Evolutionary conservation across 495 filamentous ascomycete species (phyloP), one percentile per base, ranked within the genome.

Genomic region (Eremomyces bilateralis): DNA sequence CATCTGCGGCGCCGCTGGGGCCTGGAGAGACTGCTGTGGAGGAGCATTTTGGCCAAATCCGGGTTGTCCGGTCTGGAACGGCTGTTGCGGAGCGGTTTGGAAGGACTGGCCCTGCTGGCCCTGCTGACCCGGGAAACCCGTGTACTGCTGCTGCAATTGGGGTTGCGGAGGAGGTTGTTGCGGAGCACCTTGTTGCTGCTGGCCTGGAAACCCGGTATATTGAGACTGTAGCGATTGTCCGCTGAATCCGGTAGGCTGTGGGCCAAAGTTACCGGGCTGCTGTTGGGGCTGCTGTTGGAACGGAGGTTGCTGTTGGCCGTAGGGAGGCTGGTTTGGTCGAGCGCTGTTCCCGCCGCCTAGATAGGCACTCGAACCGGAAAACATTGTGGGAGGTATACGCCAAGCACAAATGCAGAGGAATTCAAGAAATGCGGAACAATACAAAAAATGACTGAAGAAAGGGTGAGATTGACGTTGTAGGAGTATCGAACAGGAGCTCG

Each of bases 361-460:
- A 51, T 73, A 91, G 33, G 79, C 73, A 61, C 73, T 83, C 39
- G 81, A 79, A 49, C 75, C 78, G 28, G 82, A 84, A 61, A 73
- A 93, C 83, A 93, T 92, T 59, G 53, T 38, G 50, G 35, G 15
- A 35, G 37, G 39, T 42, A 35, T 37, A 44, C n/a, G n/a, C n/a
- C n/a, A n/a, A n/a, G n/a, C n/a, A n/a, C n/a, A n/a, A n/a, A n/a
- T n/a, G n/a, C n/a, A n/a, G n/a, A n/a, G n/a, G n/a, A n/a, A n/a
- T n/a, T n/a, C n/a, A n/a, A n/a, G n/a, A n/a, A n/a, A n/a, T n/a
- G n/a, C n/a, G n/a, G n/a, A n/a, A n/a, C n/a, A n/a, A n/a, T n/a
- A n/a, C n/a, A n/a, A n/a, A n/a, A n/a, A n/a, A n/a, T n/a, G n/a
- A n/a, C n/a, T n/a, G n/a, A n/a, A n/a, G n/a, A n/a, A n/a, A n/a